Base-by-base conservation (phyloP, 148 eudicot genomes). In the Silene uniflora region DNA sequence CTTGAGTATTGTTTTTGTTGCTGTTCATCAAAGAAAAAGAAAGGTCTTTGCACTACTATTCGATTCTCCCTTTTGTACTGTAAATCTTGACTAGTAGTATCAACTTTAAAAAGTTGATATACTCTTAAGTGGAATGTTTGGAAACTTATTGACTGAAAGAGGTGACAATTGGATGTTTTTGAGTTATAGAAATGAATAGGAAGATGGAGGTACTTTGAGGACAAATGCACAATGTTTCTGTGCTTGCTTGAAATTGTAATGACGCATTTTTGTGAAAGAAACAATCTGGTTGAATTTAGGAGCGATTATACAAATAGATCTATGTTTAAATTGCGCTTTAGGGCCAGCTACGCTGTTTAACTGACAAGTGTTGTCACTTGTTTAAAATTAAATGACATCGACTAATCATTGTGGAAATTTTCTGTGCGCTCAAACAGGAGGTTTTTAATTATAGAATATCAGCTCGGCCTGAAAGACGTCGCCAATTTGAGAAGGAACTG, bases 401-500 rank as follows among this genome's bases (percentile, higher is more conserved):
- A 27, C 69, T 77, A 27, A 70, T 24, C 56, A 23, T 44, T 61
- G 21, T 1, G 17, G n/a, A 1, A 46, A 8, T 49, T 19, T 55
- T 32, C 59, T 75, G 21, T 80, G 64, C 76, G 58, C 71, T 47
- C 60, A 72, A 71, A 67, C 87, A 95, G 99, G 99, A 95, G 88
- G 87, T 82, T 11, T 87, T 87, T 75, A 91, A 95, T 84, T 92
- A 95, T 81, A 89, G 91, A 88, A 95, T 95, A 80, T 87, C 99
- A 69, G 97, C 91, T 75, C 93, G 99, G 74, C 91, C 99, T 75
- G 94, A 92, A 77, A 89, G 99, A 77, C 93, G 99, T n/a, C 96
- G 94, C 35, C 86, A 84, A 79, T 95, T 90, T 83, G 99, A 95
- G 83, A 87, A 89, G 77, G 99, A 95, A 78, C 89, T 95, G 71